Percentiles rank a stretch among this genome's conserved stretches.
Evolutionary conservation across 2,329 filamentous ascomycete species (phyloP).

Genomic region (Neofusicoccum parvum): DNA sequence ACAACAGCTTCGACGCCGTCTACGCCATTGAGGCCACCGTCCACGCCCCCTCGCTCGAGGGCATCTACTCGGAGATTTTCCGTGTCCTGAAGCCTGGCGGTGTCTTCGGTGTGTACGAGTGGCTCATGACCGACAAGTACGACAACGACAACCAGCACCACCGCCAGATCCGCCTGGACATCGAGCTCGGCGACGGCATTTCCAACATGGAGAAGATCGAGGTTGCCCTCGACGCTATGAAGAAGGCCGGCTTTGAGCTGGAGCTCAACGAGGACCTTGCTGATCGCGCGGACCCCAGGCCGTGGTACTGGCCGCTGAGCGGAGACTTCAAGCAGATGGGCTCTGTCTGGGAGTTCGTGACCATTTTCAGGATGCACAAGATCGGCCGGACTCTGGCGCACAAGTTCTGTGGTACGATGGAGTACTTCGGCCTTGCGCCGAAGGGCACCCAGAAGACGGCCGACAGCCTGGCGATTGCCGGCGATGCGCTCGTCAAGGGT

Average conservation of each 20-base stretch:
- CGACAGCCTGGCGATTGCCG: constrained; percentile 79
- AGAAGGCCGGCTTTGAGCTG: constrained; percentile 83
- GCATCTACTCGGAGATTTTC: constrained; percentile 93
- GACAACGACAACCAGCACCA: constrained; percentile 86
- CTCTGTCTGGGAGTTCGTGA: constrained; percentile 76
- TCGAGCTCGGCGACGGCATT: constrained; percentile 95
- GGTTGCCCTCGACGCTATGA: constrained; percentile 80
- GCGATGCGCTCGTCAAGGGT: constrained; percentile 83
- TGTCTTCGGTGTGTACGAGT: constrained; percentile 96
- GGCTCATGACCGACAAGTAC: constrained; percentile 97
- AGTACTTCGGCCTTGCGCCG: constrained; percentile 75
- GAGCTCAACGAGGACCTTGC: constrained; percentile 86
- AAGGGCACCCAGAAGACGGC: constrained; percentile 92
- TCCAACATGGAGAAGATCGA: constrained; percentile 93
- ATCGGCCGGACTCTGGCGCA: constrained; percentile 76
- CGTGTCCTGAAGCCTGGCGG: constrained; percentile 95
- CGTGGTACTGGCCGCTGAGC: constrained; percentile 93
- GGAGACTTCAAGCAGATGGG: constrained; percentile 84
- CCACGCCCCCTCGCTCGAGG: constrained; percentile 86
- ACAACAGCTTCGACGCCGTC: constrained; percentile 89
- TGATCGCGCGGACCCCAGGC: constrained; percentile 70
- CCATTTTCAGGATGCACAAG: constrained; percentile 86
- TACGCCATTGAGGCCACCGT: constrained; percentile 98
- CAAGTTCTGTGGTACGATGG: constrained; percentile 73
- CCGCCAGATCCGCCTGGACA: constrained; percentile 87